Conservation (phyloP, 805 yeast genomes). For the Priceomyces castillae region DNA sequence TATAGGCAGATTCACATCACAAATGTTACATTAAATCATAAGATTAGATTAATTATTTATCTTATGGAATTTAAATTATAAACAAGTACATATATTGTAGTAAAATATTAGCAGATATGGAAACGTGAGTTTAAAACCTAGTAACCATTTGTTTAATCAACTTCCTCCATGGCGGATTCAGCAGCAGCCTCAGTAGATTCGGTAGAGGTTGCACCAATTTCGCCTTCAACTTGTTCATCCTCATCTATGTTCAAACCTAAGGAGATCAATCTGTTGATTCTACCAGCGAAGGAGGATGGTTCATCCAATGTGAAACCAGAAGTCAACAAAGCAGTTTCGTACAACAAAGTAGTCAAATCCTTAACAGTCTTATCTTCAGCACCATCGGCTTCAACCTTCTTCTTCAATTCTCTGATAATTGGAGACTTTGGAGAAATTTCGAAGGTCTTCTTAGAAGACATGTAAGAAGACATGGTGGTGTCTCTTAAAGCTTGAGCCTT, state of each 20-base stretch:
- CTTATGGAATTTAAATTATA: neutral
- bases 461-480: slow-evolving; percentile 97
- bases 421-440: slow-evolving; percentile 97
- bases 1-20: too few relatives aligned
- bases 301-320: slow-evolving; percentile 99
- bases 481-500: slow-evolving; percentile 99
- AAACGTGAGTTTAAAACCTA: neutral
- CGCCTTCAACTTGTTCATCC: slow-evolving; percentile 54
- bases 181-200: slow-evolving; percentile 61
- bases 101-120: neutral
- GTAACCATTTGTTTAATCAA: slow-evolving; percentile 57
- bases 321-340: slow-evolving; percentile 96
- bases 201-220: slow-evolving; percentile 48
- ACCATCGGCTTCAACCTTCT: slow-evolving; percentile 96
- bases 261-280: slow-evolving; percentile 97
- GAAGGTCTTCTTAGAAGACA: slow-evolving; percentile 99
- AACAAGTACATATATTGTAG: neutral
- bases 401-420: slow-evolving; percentile 91
- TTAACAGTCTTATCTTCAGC: slow-evolving; percentile 98
- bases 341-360: slow-evolving; percentile 93
- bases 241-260: slow-evolving; percentile 98
- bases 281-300: slow-evolving; percentile 94
- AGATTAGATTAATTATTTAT: neutral
- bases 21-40: too few relatives aligned
- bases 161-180: slow-evolving; percentile 99